phyloP scores from a whole-genome alignment of 202 grass and related monocot species.

The Panicum virgatum region DNA sequence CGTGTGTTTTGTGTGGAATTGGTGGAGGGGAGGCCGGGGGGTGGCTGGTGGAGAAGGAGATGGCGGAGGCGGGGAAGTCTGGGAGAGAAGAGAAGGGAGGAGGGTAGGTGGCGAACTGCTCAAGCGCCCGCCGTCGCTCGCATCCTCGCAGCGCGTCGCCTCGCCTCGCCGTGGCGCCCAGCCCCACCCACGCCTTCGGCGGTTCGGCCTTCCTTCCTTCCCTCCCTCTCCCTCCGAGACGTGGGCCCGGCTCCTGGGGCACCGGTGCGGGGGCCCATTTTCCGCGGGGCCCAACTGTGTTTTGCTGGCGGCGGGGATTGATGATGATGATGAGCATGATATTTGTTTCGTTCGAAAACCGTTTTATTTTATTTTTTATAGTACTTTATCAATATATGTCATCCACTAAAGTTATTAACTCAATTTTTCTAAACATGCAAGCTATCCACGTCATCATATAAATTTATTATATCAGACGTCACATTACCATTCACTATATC shows the following conservation, averaged over 20 bases:
- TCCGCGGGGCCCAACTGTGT: not conserved
- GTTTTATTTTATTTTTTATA: too few species aligned
- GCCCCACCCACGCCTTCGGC: not conserved
- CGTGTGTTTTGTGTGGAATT: slow-evolving; percentile 12
- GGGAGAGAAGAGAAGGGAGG: not conserved
- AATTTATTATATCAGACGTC: too few species aligned
- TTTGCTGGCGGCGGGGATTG: not conserved
- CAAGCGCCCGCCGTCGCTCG: slow-evolving; percentile 39
- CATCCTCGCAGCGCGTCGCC: slow-evolving; percentile 1
- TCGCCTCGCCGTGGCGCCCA: not conserved
- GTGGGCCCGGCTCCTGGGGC: not conserved
- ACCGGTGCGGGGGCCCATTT: not conserved
- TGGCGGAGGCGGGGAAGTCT: not conserved
- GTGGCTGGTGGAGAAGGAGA: not conserved
- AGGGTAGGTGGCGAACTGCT: slow-evolving; percentile 52
- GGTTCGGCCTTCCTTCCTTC: too few species aligned
- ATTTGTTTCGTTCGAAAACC: not conserved
- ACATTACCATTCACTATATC: too few species aligned
- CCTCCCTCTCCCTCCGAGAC: not conserved
- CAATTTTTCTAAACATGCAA: too few species aligned
- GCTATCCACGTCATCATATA: too few species aligned
- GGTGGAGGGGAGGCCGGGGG: not conserved
- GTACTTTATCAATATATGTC: too few species aligned
- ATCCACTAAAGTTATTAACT: too few species aligned
- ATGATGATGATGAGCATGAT: not conserved